Conservation (phyloP, 2,329 filamentous ascomycete genomes). For the Venturia pyrina region DNA sequence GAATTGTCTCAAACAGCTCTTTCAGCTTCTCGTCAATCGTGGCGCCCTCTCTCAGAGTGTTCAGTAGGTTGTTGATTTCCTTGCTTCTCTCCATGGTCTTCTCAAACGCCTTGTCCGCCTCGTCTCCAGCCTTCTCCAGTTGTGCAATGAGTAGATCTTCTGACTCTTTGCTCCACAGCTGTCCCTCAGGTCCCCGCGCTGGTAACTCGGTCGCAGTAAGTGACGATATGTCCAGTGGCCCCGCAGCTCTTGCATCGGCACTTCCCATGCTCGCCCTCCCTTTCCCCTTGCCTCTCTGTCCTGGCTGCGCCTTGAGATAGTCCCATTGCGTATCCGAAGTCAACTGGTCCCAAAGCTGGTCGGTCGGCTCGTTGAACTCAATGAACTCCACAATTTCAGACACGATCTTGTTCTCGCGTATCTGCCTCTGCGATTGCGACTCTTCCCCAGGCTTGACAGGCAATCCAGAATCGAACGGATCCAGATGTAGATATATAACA, state of each 20-base stretch:
- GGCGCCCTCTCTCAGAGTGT: slow-evolving; percentile 9
- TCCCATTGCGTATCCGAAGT: slow-evolving; percentile 58
- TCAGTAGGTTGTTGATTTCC: slow-evolving; percentile 6
- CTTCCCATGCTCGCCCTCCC: neutral
- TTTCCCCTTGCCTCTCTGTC: slow-evolving; percentile 18
- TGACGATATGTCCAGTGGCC: slow-evolving; percentile 8
- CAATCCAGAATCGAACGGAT: slow-evolving; percentile 51
- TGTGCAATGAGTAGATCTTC: slow-evolving; percentile 10
- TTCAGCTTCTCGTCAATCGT: slow-evolving; percentile 10
- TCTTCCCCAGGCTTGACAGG: slow-evolving; percentile 46
- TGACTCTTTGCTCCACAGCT: slow-evolving; percentile 11
- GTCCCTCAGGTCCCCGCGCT: neutral
- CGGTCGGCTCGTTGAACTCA: slow-evolving; percentile 93
- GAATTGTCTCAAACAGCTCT: slow-evolving; percentile 9
- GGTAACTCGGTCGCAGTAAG: slow-evolving; percentile 7
- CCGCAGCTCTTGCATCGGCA: neutral
- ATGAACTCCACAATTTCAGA: slow-evolving; percentile 87
- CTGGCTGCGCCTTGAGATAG: slow-evolving; percentile 24
- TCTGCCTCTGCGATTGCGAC: slow-evolving; percentile 45
- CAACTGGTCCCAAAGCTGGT: slow-evolving; percentile 79
- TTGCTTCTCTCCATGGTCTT: slow-evolving; percentile 9
- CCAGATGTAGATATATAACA: slow-evolving; percentile 83
- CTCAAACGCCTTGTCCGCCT: slow-evolving; percentile 8
- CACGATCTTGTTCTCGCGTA: slow-evolving; percentile 42
- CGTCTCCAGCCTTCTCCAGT: slow-evolving; percentile 4